Conservation (phyloP, 2,329 filamentous ascomycete species). For the Zarea fungicola region DNA sequence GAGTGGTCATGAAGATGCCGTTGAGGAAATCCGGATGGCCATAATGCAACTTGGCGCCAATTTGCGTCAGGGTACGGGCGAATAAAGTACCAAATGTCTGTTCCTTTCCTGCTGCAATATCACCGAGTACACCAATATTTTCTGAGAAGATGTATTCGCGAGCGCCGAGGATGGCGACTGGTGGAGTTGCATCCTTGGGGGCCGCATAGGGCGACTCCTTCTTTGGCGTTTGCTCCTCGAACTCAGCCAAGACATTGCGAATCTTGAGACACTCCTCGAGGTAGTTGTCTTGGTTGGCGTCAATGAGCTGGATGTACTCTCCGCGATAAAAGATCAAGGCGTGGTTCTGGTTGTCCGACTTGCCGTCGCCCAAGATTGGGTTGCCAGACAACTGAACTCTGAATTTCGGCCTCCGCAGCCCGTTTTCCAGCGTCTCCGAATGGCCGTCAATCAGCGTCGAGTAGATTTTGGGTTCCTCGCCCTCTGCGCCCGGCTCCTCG, state of each 20-base stretch:
- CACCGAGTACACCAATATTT: conserved; percentile 98
- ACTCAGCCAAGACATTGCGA: conserved; percentile 92
- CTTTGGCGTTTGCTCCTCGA: conserved; percentile 96
- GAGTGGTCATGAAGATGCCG: conserved; percentile 97
- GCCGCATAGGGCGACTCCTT: conserved; percentile 96
- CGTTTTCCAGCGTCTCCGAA: conserved; percentile 96
- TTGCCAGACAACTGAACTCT: conserved; percentile 95
- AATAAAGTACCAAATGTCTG: conserved; percentile 99
- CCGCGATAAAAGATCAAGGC: conserved; percentile 97
- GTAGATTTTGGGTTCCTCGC: conserved; percentile 91
- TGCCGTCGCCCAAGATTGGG: conserved; percentile 95
- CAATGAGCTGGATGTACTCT: conserved; percentile 98
- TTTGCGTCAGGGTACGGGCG: conserved; percentile 90
- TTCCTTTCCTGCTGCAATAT: conserved; percentile 97
- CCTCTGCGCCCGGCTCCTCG: conserved; percentile 83
- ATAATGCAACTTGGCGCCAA: conserved; percentile 97
- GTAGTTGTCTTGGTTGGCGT: conserved; percentile 99
- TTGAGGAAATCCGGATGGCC: conserved; percentile 99
- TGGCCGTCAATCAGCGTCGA: conserved; percentile 95
- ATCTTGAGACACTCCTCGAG: conserved; percentile 98
- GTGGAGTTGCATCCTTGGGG: conserved; percentile 68
- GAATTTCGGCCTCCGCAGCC: conserved; percentile 95
- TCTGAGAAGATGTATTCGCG: conserved; percentile 99
- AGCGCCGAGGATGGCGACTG: conserved; percentile 94
- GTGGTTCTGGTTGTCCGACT: conserved; percentile 99